Evolutionary conservation across 163 green algal species (phyloP).

Genomic region (Chlorella variabilis): DNA sequence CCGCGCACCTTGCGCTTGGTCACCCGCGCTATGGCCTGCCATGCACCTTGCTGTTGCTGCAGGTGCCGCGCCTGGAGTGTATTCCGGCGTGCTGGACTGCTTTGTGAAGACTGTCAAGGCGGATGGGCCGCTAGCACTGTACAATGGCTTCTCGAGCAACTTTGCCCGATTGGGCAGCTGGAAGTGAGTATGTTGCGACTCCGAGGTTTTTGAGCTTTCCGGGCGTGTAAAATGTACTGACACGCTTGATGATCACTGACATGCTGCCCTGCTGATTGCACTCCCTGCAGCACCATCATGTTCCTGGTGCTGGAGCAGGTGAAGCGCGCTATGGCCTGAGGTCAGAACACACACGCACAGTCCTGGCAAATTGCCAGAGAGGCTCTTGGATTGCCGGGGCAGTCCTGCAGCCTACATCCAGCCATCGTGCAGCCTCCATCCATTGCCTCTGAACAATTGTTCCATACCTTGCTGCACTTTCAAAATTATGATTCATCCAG

Average conservation of each 20-base stretch:
- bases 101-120: constrained; percentile 93
- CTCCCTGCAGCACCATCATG: constrained; percentile 85
- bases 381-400: neutral
- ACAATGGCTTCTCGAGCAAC: constrained; percentile 96
- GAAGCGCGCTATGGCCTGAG: constrained; percentile 10
- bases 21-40: neutral
- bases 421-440: too few relatives aligned
- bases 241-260: too few relatives aligned
- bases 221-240: too few relatives aligned
- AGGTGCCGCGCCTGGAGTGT: constrained; percentile 81
- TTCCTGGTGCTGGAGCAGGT: constrained; percentile 96
- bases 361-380: too few relatives aligned
- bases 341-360: neutral
- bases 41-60: neutral
- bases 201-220: neutral
- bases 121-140: constrained; percentile 93
- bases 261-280: too few relatives aligned
- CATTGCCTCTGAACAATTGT: too few relatives aligned
- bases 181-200: neutral
- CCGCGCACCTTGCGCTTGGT: too few relatives aligned
- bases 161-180: constrained; percentile 73
- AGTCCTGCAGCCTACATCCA: too few relatives aligned
- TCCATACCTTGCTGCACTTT: too few relatives aligned
- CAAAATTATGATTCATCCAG: too few relatives aligned
- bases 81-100: constrained; percentile 91